These are phyloP conservation scores for Auriscalpium vulgare DNA, from an alignment of 768 basidiomycete species.

Conservation along the genomic window DNA sequence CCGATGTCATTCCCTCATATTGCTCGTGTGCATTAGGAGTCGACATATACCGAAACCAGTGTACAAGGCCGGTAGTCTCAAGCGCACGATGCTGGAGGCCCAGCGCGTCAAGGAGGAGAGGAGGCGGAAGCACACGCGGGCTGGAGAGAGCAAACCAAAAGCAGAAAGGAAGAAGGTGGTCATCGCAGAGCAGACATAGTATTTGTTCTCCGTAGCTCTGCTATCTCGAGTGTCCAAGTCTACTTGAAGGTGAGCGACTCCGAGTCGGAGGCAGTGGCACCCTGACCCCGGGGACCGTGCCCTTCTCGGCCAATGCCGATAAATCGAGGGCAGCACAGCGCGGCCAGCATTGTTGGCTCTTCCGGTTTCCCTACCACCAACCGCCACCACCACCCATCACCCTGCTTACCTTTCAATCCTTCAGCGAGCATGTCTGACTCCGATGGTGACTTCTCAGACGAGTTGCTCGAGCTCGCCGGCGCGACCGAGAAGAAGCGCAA, in stretches of 20 bases:
- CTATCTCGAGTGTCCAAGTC: not conserved
- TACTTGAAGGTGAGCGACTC: not conserved
- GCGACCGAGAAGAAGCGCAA: conserved; percentile 59
- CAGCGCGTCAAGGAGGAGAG: conserved; percentile 89
- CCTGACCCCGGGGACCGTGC: no score
- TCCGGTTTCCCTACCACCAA: not conserved
- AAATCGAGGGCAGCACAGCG: no score
- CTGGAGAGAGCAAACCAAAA: conserved; percentile 81
- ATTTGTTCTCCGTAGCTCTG: not conserved
- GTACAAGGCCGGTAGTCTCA: conserved; percentile 79
- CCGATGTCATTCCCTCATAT: not conserved
- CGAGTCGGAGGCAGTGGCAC: no score
- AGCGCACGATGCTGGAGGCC: conserved; percentile 89
- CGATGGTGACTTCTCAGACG: conserved; percentile 50
- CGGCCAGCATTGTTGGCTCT: not conserved
- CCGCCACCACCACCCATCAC: not conserved
- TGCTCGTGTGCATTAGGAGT: conserved; percentile 32
- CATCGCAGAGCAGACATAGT: conserved; percentile 64
- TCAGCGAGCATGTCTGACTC: conserved; percentile 37
- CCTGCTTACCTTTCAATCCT: conserved; percentile 7
- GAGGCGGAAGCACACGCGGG: conserved; percentile 80
- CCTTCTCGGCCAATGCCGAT: no score
- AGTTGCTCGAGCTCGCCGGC: conserved; percentile 76
- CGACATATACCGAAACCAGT: conserved; percentile 90
- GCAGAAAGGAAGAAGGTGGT: conserved; percentile 88